Evolutionary conservation across 208 protist species (phyloP).

Genomic region (Trypanosoma brucei): DNA sequence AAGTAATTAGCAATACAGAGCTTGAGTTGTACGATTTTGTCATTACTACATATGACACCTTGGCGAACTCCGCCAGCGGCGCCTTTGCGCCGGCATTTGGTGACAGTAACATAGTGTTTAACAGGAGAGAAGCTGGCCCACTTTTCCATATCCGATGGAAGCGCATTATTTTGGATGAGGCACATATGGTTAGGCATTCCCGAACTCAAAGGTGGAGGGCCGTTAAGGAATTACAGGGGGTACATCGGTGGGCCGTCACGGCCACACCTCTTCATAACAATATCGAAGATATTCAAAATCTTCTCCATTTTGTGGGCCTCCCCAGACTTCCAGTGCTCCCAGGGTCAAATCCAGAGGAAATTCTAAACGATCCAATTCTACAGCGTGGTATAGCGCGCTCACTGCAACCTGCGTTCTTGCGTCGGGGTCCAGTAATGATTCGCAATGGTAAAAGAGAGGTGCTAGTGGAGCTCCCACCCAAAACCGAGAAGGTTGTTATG

Average conservation of each 20-base stretch:
- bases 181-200: slow-evolving; percentile 90
- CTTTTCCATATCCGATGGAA: slow-evolving; percentile 90
- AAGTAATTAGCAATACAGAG: slow-evolving; percentile 61
- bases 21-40: slow-evolving; percentile 90
- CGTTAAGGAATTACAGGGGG: slow-evolving; percentile 68
- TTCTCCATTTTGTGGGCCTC: slow-evolving; percentile 81
- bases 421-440: slow-evolving; percentile 84
- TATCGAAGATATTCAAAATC: slow-evolving; percentile 89
- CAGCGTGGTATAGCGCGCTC: slow-evolving; percentile 80
- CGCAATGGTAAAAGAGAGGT: slow-evolving; percentile 75
- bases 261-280: slow-evolving; percentile 93
- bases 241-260: slow-evolving; percentile 90
- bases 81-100: slow-evolving; percentile 70
- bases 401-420: slow-evolving; percentile 84
- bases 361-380: slow-evolving; percentile 71
- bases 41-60: slow-evolving; percentile 90
- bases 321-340: slow-evolving; percentile 74
- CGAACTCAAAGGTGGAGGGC: slow-evolving; percentile 83
- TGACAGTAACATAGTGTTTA: slow-evolving; percentile 50
- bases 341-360: slow-evolving; percentile 56
- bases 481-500: slow-evolving; percentile 62
- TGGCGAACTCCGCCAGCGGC: slow-evolving; percentile 56
- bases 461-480: slow-evolving; percentile 75
- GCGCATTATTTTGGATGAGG: slow-evolving; percentile 93
- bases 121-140: slow-evolving; percentile 57